Percentiles rank a stretch among this genome's conserved stretches.
Conservation (phyloP, 495 filamentous ascomycete genomes). For the Daldinia grandis region DNA sequence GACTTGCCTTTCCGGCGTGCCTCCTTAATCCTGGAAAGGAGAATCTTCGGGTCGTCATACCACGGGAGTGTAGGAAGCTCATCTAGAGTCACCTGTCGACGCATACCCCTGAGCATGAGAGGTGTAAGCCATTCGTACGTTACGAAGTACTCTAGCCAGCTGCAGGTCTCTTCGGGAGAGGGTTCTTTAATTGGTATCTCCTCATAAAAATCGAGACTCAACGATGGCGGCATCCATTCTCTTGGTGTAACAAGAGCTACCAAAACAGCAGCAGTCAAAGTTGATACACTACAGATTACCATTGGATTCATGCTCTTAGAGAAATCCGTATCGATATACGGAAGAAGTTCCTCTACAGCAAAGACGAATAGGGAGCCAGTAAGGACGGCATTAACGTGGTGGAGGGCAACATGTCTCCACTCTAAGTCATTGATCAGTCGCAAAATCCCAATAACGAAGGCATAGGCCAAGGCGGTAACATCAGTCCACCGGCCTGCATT, state of each 20-base stretch:
- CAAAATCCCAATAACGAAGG: conserved; percentile 48
- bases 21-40: conserved; percentile 50
- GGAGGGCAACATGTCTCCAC: conserved; percentile 51
- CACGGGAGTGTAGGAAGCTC: conserved; percentile 59
- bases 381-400: conserved; percentile 51
- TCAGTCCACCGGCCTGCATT: conserved; percentile 42
- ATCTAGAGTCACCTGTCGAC: conserved; percentile 52
- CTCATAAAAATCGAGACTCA: conserved; percentile 39
- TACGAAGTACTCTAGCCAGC: conserved; percentile 57
- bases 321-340: conserved; percentile 42
- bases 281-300: conserved; percentile 38
- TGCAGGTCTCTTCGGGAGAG: conserved; percentile 60
- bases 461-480: conserved; percentile 42
- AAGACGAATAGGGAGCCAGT: conserved; percentile 41
- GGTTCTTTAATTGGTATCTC: conserved; percentile 43
- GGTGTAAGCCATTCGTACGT: conserved; percentile 60
- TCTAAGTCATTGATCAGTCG: conserved; percentile 45
- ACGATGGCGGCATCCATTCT: conserved; percentile 51
- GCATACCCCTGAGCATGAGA: conserved; percentile 55
- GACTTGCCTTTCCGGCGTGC: conserved; percentile 51
- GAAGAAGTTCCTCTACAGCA: conserved; percentile 43
- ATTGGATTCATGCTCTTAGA: conserved; percentile 24
- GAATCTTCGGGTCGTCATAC: conserved; percentile 58
- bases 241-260: conserved; percentile 49
- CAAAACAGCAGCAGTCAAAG: conserved; percentile 44